Conservation (phyloP, 441 rosid species). For the Populus tomentosa region DNA sequence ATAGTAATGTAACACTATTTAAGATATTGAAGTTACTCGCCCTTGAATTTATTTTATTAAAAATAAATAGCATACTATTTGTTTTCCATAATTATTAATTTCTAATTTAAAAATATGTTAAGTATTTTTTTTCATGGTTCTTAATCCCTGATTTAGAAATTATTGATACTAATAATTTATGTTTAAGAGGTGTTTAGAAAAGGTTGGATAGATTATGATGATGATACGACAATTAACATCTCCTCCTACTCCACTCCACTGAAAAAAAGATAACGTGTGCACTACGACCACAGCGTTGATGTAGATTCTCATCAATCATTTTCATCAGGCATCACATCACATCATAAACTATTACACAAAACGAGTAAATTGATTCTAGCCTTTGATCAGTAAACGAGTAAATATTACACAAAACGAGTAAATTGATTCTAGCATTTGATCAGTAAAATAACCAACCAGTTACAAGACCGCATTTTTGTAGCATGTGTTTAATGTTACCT, state of each 20-base stretch:
- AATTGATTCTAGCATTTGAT: not conserved
- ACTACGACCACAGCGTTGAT: not conserved
- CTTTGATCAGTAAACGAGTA: not conserved
- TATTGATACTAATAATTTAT: too few relatives aligned
- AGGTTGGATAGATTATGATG: not conserved
- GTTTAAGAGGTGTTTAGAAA: not conserved
- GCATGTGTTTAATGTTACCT: too few relatives aligned
- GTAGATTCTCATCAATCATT: not conserved
- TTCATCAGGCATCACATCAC: not conserved
- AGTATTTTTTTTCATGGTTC: not conserved
- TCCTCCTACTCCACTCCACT: not conserved
- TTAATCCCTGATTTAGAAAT: not conserved
- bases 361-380: not conserved
- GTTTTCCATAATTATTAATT: too few relatives aligned
- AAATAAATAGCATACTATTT: too few relatives aligned
- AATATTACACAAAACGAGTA: not conserved
- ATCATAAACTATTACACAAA: not conserved
- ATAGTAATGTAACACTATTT: too few relatives aligned
- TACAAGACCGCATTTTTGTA: too few relatives aligned
- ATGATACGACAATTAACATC: not conserved
- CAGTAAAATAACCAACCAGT: not conserved
- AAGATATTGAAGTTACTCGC: too few relatives aligned
- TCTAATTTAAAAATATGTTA: too few relatives aligned
- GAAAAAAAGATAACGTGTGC: not conserved
- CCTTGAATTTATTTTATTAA: too few relatives aligned